phyloP scores from a whole-genome alignment of 768 basidiomycete genomes.

The Xerocomellus chrysenteron region DNA sequence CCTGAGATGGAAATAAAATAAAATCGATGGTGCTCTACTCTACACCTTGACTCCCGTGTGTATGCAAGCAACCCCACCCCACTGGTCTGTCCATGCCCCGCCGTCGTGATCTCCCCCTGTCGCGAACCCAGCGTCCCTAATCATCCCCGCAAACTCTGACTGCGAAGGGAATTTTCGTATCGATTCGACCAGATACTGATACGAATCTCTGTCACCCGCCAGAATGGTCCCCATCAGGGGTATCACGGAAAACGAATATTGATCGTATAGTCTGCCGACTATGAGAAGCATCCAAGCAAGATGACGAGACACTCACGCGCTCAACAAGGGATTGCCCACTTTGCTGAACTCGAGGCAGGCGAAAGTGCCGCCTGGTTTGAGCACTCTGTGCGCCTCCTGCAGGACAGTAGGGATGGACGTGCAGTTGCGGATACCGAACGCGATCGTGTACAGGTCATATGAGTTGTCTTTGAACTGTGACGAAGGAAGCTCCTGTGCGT shows the following conservation, averaged over 20 bases:
- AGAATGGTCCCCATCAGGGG: constrained; percentile 94
- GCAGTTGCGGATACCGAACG: constrained; percentile 97
- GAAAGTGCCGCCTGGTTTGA: constrained; percentile 95
- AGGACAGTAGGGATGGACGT: constrained; percentile 89
- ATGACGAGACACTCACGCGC: constrained; percentile 57
- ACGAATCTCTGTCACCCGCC: constrained; percentile 91
- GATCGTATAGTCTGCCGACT: constrained; percentile 74
- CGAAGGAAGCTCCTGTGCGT: constrained; percentile 77
- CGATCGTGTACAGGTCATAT: constrained; percentile 97
- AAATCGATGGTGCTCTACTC: background rate
- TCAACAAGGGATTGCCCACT: constrained; percentile 83
- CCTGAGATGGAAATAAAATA: background rate
- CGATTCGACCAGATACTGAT: constrained; percentile 97
- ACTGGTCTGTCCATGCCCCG: constrained; percentile 82
- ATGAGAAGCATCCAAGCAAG: constrained; percentile 3
- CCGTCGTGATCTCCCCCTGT: constrained; percentile 72
- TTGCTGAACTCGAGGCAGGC: constrained; percentile 96
- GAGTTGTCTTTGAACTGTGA: constrained; percentile 74
- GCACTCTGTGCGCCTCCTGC: constrained; percentile 85
- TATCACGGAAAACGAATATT: constrained; percentile 95
- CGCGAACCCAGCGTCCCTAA: constrained; percentile 78
- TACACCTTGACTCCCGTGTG: constrained; percentile 74
- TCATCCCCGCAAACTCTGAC: constrained; percentile 85
- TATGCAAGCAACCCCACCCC: constrained; percentile 85
- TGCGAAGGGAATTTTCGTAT: constrained; percentile 93